Base-by-base conservation (phyloP, 2,329 filamentous ascomycete species). In the Pseudogymnoascus sp. region DNA sequence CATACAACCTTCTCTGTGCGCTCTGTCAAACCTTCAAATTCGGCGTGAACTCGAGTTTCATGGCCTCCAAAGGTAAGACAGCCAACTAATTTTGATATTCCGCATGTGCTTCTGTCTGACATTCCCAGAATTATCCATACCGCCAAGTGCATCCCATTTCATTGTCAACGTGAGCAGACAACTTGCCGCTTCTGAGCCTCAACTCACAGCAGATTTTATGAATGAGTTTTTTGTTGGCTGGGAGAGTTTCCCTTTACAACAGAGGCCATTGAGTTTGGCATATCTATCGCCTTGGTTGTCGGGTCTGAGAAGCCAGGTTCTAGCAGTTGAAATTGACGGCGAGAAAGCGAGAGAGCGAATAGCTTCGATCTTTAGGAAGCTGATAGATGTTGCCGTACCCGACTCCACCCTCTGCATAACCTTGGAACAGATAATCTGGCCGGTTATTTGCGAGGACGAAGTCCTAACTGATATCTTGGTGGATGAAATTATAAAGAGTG, bases 151-250 rank as follows among this genome's bases (percentile, higher is more conserved):
- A 2, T 83, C 84, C 3, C 78, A 80, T 23, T 88, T 89, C 69
- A 84, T 89, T 42, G 76, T 89, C 67, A 80, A 82, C 55, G 85
- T 89, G 55, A 89, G 86, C 75, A 82, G 81, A 68, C 81, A 84
- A 64, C 75, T 89, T 14, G 85, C 86, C 7, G 73, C 76, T 30
- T 80, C 84, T 19, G 86, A 89, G 68, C 84, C 86, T 22, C 85
- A 88, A 67, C 77, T 89, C 6, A 89, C 86, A 0, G 82, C 80
- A 6, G 86, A 89, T 68, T 89, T 89, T 68, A 69, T 89, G 39
- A 88, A 86, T n/a, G 86, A 89, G 68, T 89, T 89, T 69, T 89
- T 89, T 63, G 84, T 88, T 23, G 84, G 86, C 16, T 89, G 86
- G 86, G 85, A 87, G 66, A 87, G 85, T 68, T 86, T 88, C 67